These are phyloP conservation scores for Pelagomonas calceolata DNA, from an alignment of 108 stramenopile genomes.

Conservation along the genomic window DNA sequence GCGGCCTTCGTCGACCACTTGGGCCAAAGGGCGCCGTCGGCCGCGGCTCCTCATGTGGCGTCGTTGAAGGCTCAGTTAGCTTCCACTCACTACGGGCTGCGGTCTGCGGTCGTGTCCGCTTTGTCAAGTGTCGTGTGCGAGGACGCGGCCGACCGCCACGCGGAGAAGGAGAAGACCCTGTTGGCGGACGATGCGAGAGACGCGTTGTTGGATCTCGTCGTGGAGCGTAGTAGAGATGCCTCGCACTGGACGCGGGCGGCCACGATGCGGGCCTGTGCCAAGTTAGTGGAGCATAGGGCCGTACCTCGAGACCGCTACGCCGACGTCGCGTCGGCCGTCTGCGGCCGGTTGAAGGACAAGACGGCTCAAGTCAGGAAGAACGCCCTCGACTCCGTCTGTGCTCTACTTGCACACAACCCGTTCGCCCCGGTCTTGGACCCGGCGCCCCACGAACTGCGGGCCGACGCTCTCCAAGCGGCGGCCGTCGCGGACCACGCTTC, in stretches of 20 bases:
- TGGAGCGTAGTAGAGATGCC: constrained; percentile 56
- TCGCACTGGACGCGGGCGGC: constrained; percentile 69
- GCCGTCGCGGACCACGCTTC: background rate
- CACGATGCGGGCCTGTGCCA: constrained; percentile 66
- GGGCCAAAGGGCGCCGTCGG: background rate
- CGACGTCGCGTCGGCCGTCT: constrained; percentile 63
- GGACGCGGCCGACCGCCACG: constrained; percentile 13
- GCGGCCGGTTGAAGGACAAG: constrained; percentile 79
- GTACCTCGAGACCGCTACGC: constrained; percentile 60
- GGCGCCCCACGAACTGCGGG: constrained; percentile 41
- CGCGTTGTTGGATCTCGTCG: constrained; percentile 68
- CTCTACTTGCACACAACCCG: constrained; percentile 81
- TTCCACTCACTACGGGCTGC: constrained; percentile 56
- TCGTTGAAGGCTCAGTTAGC: constrained; percentile 37
- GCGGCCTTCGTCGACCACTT: constrained; percentile 8
- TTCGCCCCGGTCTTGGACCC: constrained; percentile 79
- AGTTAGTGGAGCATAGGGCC: constrained; percentile 46
- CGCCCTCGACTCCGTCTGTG: constrained; percentile 60
- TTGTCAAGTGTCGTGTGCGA: constrained; percentile 49
- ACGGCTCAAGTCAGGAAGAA: constrained; percentile 81
- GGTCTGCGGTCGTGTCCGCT: constrained; percentile 60
- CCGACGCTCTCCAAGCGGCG: background rate
- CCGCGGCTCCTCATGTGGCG: background rate
- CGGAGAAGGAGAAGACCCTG: constrained; percentile 21
- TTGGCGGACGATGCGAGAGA: constrained; percentile 33